A percentile compares a stretch with the other conserved stretches of the same genome.
These are phyloP conservation scores for Fusarium algeriense DNA, from an alignment of 2,329 filamentous ascomycete genomes.

Conservation along the genomic window DNA sequence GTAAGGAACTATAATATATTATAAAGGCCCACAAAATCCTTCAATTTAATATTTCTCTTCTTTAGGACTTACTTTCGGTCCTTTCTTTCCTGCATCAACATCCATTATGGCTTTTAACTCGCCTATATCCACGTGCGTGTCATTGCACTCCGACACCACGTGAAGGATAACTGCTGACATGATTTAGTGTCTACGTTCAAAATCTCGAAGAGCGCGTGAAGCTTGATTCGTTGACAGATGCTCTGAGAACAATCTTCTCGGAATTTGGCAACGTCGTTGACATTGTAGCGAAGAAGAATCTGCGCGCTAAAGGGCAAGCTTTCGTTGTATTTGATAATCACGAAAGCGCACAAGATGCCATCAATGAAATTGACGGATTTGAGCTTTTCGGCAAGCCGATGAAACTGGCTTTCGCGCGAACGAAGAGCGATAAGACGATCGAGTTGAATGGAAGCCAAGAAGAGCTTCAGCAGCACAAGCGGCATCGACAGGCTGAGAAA, in stretches of 20 bases:
- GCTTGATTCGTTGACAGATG: conserved; percentile 78
- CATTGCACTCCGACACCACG: conserved; percentile 74
- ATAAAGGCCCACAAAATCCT: too few relatives aligned
- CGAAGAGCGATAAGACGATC: conserved; percentile 89
- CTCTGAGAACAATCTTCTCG: conserved; percentile 82
- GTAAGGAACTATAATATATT: too few relatives aligned
- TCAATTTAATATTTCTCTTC: too few relatives aligned
- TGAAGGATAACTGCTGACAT: conserved; percentile 54
- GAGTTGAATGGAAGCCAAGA: conserved; percentile 77
- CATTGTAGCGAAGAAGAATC: conserved; percentile 87
- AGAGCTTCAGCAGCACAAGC: conserved; percentile 90
- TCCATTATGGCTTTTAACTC: conserved; percentile 55
- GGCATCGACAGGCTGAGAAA: conserved; percentile 87
- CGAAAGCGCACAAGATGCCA: conserved; percentile 83
- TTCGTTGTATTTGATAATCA: conserved; percentile 90
- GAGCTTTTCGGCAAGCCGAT: conserved; percentile 93
- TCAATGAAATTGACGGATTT: conserved; percentile 92
- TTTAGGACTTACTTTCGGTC: too few relatives aligned
- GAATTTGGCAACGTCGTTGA: conserved; percentile 90
- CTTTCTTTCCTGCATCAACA: too few relatives aligned
- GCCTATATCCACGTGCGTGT: conserved; percentile 77
- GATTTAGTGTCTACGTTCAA: conserved; percentile 73
- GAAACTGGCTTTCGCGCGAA: conserved; percentile 83
- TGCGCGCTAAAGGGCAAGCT: conserved; percentile 94
- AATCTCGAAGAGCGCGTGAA: conserved; percentile 96